These are phyloP conservation scores for Globisporangium apiculatum DNA, from an alignment of 352 stramenopile genomes.

Conservation along the genomic window DNA sequence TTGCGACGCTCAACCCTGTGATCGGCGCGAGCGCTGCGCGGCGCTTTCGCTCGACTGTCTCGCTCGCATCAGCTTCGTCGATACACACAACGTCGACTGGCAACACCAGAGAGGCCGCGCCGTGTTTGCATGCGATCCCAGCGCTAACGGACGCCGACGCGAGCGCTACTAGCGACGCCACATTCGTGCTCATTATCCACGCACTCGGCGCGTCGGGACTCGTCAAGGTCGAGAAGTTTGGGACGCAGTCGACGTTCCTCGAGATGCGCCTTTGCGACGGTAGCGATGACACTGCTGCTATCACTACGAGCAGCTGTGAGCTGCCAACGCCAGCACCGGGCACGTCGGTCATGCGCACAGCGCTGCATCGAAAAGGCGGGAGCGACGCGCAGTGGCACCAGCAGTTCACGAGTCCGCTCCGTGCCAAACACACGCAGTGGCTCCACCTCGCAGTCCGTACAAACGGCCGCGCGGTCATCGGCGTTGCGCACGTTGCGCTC, in stretches of 20 bases:
- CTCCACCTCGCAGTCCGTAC: conserved; percentile 57
- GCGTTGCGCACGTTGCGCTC: conserved; percentile 43
- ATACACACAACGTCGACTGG: neutral
- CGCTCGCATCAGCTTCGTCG: neutral
- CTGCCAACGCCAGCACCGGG: neutral
- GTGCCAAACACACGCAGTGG: conserved; percentile 41
- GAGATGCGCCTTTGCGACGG: conserved; percentile 38
- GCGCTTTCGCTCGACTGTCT: conserved; percentile 5
- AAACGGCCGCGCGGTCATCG: conserved; percentile 57
- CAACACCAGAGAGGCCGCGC: conserved; percentile 13
- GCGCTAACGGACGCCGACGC: conserved; percentile 5
- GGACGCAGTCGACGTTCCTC: conserved; percentile 62
- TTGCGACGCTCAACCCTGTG: conserved; percentile 61
- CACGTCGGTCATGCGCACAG: conserved; percentile 34
- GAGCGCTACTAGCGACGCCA: conserved; percentile 4
- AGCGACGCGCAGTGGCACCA: conserved; percentile 83
- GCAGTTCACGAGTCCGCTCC: conserved; percentile 51
- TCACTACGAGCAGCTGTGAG: neutral
- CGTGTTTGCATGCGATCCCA: conserved; percentile 45
- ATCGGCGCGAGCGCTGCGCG: conserved; percentile 17
- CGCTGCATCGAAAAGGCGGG: conserved; percentile 72
- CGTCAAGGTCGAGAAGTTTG: conserved; percentile 68
- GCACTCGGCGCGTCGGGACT: conserved; percentile 51
- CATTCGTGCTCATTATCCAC: conserved; percentile 42
- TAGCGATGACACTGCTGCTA: neutral